These are phyloP conservation scores for Priceomyces medius DNA, from an alignment of 805 yeast species.

Conservation along the genomic window DNA sequence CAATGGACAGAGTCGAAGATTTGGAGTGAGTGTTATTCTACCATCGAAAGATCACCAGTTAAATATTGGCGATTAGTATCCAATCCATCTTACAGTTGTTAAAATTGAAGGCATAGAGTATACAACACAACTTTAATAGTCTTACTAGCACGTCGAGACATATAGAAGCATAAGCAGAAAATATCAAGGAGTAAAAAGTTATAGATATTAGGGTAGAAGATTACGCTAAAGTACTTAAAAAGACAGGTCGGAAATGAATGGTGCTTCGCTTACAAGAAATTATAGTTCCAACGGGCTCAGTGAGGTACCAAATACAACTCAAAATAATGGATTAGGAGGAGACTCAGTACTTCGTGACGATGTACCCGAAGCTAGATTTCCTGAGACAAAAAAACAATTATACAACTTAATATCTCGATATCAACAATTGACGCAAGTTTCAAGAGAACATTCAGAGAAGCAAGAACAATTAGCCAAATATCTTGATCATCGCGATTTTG, in stretches of 20 bases:
- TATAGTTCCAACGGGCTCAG: neutral
- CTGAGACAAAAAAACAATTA: slow-evolving; percentile 26
- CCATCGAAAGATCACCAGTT: slow-evolving; percentile 1
- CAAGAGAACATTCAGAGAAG: slow-evolving; percentile 18
- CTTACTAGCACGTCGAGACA: neutral
- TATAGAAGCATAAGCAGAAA: neutral
- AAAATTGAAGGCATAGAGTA: neutral
- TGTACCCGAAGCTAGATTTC: slow-evolving; percentile 12
- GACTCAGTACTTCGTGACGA: neutral
- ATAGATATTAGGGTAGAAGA: neutral
- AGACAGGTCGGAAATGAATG: slow-evolving; percentile 4
- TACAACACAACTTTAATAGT: neutral
- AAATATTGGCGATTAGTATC: neutral
- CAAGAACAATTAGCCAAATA: slow-evolving; percentile 13
- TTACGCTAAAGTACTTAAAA: neutral
- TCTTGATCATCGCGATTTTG: slow-evolving; percentile 3
- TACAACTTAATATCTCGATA: slow-evolving; percentile 26
- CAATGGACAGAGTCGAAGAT: slow-evolving; percentile 4
- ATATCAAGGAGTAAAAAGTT: neutral
- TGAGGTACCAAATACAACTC: neutral
- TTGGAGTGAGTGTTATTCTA: slow-evolving; percentile 3
- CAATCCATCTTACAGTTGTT: slow-evolving; percentile 1
- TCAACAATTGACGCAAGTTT: slow-evolving; percentile 17
- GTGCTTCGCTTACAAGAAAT: slow-evolving; percentile 4
- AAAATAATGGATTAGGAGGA: neutral